Evolutionary conservation across 176 grass and related monocot species (phyloP), one percentile per base, ranked within the genome.

Genomic region (Tillandsia leiboldiana): DNA sequence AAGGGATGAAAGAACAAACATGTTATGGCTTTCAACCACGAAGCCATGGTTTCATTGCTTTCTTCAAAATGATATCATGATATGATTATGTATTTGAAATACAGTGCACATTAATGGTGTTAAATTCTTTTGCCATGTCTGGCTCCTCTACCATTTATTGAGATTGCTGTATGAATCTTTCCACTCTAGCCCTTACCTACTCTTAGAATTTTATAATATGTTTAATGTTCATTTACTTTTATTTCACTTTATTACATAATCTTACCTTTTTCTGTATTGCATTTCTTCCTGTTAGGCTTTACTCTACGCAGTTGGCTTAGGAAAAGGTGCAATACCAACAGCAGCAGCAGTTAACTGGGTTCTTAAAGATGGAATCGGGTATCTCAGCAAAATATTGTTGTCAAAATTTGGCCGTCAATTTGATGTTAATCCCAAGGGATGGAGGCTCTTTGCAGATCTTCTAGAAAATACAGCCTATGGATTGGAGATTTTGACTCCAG

Each of bases 351-450:
- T 96, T 65, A 96, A 92, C 77, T 96, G 89, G 89, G 89, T 96
- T 7, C 81, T 96, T 22, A 96, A 96, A 62, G 89, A 96, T 67
- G 93, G 93, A 20, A 81, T 96, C 0, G 88, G 89, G 15, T 96
- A 92, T 81, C 68, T 96, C 12, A 92, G 89, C 86, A 96, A 96
- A 81, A 96, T 96, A 80, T 69, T 90, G 3, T 26, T 96, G 5
- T 96, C 93, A 0, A 92, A 92, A 77, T 90, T 96, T 3, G 93
- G 93, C 12, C 73, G 93, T 8, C 89, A 97, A 80, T 92, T 97
- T 10, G 89, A 97, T 83, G 93, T 97, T 67, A 92, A 97, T 72
- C 93, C 86, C 1, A 92, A 97, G 75, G 93, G 89, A 8, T 97
- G 93, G 93, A 73, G 93, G 47, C 51, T 90, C 17, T 87, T 97